Conservation (phyloP, 495 filamentous ascomycete species). For the Achaetomiella virescens region DNA sequence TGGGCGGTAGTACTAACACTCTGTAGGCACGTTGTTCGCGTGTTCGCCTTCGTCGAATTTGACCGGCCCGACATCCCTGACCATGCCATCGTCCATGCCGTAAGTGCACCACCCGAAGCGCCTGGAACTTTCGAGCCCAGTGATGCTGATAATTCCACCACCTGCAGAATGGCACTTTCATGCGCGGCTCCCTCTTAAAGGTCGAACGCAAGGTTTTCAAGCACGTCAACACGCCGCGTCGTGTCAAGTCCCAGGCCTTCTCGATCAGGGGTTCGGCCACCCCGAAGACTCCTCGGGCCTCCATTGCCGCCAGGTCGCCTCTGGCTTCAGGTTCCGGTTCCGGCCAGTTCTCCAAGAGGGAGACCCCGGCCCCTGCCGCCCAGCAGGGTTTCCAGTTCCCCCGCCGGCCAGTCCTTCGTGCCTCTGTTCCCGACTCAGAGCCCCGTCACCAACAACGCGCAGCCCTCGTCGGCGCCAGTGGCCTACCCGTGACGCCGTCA, state of each 20-base stretch:
- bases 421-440: neutral
- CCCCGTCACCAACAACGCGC: neutral
- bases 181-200: slow-evolving; percentile 9
- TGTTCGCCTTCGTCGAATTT: slow-evolving; percentile 54
- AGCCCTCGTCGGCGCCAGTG: slow-evolving; percentile 1
- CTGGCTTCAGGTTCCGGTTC: neutral
- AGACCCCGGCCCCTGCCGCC: neutral
- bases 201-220: slow-evolving; percentile 19
- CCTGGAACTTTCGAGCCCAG: neutral
- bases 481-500: slow-evolving; percentile 4
- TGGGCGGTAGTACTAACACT: slow-evolving; percentile 11
- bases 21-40: slow-evolving; percentile 11
- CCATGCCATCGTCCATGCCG: slow-evolving; percentile 29
- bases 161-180: neutral
- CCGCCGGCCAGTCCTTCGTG: neutral
- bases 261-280: neutral
- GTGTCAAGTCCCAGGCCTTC: slow-evolving; percentile 16
- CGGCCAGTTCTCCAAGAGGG: neutral
- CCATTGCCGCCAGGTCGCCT: neutral
- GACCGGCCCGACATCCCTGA: slow-evolving; percentile 29
- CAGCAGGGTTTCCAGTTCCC: neutral
- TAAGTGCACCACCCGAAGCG: slow-evolving; percentile 5
- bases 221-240: neutral
- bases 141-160: slow-evolving; percentile 5
- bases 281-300: slow-evolving; percentile 4